Percentiles rank a stretch among this genome's conserved stretches.
Conservation (phyloP, 2,329 filamentous ascomycete genomes). For the Talaromyces amestolkiae region DNA sequence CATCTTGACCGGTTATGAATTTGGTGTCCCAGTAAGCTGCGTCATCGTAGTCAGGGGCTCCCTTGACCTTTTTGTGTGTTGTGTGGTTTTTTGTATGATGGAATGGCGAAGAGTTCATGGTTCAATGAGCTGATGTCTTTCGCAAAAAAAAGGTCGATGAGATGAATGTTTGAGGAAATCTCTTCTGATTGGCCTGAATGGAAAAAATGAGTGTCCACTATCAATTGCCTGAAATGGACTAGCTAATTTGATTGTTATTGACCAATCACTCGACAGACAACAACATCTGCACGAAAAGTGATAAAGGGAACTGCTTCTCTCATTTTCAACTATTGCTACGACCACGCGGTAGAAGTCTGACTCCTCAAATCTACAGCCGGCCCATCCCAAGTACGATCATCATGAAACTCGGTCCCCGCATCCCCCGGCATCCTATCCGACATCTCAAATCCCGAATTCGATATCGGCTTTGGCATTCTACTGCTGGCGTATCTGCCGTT, state of each 20-base stretch:
- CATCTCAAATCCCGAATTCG: background rate
- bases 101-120: background rate
- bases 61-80: background rate
- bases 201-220: background rate
- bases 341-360: background rate
- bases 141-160: background rate
- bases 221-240: background rate
- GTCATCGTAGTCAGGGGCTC: slow-evolving; percentile 35
- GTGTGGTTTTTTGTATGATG: background rate
- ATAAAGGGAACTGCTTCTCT: background rate
- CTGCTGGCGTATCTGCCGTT: background rate
- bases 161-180: background rate
- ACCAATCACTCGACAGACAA: background rate
- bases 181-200: background rate
- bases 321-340: background rate
- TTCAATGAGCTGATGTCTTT: background rate
- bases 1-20: slow-evolving; percentile 37
- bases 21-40: slow-evolving; percentile 34
- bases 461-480: background rate
- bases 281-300: background rate
- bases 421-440: background rate
- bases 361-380: slow-evolving; percentile 10
- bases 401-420: background rate
- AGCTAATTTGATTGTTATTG: background rate
- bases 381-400: slow-evolving; percentile 2